A percentile compares a stretch with the other conserved stretches of the same genome.
These are phyloP conservation scores for Albophoma yamanashiensis DNA, from an alignment of 2,329 filamentous ascomycete genomes.

Conservation along the genomic window DNA sequence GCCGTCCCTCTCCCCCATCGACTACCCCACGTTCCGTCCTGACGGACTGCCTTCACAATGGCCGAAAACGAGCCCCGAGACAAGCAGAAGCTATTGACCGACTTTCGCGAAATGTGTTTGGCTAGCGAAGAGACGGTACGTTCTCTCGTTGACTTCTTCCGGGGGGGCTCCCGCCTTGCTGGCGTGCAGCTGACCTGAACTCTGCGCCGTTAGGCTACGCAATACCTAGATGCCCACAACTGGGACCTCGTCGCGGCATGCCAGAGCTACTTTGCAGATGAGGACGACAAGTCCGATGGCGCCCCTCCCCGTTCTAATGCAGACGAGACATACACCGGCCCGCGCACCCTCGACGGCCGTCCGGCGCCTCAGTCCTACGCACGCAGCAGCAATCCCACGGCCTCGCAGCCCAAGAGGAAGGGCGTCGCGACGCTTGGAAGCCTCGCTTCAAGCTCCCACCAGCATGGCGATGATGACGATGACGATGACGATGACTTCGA, in stretches of 20 bases:
- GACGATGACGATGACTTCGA: conserved; percentile 49
- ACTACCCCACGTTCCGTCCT: not conserved
- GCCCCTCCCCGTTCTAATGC: conserved; percentile 6
- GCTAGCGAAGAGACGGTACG: conserved; percentile 16
- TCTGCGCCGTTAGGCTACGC: conserved; percentile 41
- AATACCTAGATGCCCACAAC: conserved; percentile 45
- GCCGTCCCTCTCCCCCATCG: not conserved
- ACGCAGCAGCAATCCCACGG: conserved; percentile 20
- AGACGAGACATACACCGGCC: conserved; percentile 42
- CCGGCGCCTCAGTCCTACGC: conserved; percentile 36
- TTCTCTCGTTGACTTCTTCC: not conserved
- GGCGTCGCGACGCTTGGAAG: conserved; percentile 53
- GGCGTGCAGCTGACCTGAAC: not conserved
- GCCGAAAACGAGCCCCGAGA: conserved; percentile 13
- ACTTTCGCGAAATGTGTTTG: conserved; percentile 17
- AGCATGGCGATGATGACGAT: conserved; percentile 44
- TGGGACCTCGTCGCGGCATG: conserved; percentile 29
- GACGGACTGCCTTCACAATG: conserved; percentile 11
- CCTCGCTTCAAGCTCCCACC: conserved; percentile 30
- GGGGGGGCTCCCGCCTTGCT: too few relatives aligned
- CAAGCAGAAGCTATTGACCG: conserved; percentile 14
- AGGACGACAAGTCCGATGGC: conserved; percentile 37
- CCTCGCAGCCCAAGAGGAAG: conserved; percentile 38
- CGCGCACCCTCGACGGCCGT: conserved; percentile 51
- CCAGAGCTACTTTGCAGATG: conserved; percentile 49